Conservation (phyloP, 2,329 filamentous ascomycete species). For the Apiospora rasikravindrae region DNA sequence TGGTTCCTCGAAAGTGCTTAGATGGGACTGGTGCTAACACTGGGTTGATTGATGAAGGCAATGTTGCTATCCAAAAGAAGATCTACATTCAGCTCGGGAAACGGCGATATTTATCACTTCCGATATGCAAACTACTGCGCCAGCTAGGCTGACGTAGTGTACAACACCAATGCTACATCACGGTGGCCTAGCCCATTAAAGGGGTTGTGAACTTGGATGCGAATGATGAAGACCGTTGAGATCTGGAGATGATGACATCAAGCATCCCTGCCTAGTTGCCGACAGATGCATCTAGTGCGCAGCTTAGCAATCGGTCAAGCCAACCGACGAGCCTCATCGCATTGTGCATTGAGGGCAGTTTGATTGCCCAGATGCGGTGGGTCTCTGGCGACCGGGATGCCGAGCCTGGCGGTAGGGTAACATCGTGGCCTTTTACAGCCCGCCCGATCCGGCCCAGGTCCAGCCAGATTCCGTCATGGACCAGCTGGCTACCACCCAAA, state of each 20-base stretch:
- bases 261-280: neutral
- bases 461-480: conserved; percentile 16
- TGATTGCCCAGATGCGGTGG: conserved; percentile 5
- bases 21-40: neutral
- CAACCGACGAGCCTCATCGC: neutral
- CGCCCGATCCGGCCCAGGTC: conserved; percentile 7
- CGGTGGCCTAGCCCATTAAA: neutral
- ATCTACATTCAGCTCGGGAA: neutral
- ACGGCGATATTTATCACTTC: neutral
- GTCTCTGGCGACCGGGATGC: neutral
- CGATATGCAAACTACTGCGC: neutral
- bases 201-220: neutral
- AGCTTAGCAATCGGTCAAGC: neutral
- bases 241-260: conserved; percentile 16
- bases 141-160: conserved; percentile 1
- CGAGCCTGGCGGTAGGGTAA: neutral
- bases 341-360: conserved; percentile 14
- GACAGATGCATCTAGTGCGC: neutral
- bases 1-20: neutral
- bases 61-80: neutral
- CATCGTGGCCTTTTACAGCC: neutral
- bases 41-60: neutral
- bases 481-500: conserved; percentile 7
- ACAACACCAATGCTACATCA: neutral
- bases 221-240: neutral